phyloP scores from a whole-genome alignment of 2,329 filamentous ascomycete genomes.

The Xylaria polymorpha region DNA sequence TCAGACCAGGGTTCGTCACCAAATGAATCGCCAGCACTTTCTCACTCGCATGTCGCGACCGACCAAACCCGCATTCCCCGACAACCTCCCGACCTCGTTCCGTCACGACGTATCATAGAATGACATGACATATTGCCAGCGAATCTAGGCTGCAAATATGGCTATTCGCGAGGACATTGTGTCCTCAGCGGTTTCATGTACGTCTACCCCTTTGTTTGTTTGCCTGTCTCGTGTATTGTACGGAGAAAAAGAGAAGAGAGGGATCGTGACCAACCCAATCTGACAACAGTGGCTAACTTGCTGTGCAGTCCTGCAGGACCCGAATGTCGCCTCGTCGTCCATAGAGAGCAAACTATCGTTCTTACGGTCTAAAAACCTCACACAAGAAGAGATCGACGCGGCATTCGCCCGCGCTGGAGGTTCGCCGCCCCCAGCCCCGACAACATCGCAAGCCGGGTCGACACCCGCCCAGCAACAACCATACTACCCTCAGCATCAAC shows the following conservation, averaged over 20 bases:
- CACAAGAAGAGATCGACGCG: conserved; percentile 91
- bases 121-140: conserved; percentile 37
- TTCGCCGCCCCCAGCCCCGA: conserved; percentile 61
- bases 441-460: conserved; percentile 58
- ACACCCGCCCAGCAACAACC: conserved; percentile 54
- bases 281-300: conserved; percentile 31
- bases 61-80: conserved; percentile 2
- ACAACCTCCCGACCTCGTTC: background rate
- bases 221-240: background rate
- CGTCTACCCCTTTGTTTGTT: conserved; percentile 29
- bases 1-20: conserved; percentile 41
- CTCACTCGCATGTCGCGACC: conserved; percentile 16
- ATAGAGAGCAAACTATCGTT: conserved; percentile 94
- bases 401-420: conserved; percentile 79
- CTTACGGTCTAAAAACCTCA: conserved; percentile 95
- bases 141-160: conserved; percentile 58
- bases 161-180: conserved; percentile 87
- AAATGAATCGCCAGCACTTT: conserved; percentile 31
- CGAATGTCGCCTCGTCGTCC: conserved; percentile 88
- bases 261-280: conserved; percentile 6
- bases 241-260: background rate
- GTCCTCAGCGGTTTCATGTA: conserved; percentile 50
- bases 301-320: conserved; percentile 85
- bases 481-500: conserved; percentile 60
- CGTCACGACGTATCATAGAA: conserved; percentile 16